Base-by-base conservation (phyloP, 2,329 filamentous ascomycete genomes). In the Curvularia hawaiiensis region DNA sequence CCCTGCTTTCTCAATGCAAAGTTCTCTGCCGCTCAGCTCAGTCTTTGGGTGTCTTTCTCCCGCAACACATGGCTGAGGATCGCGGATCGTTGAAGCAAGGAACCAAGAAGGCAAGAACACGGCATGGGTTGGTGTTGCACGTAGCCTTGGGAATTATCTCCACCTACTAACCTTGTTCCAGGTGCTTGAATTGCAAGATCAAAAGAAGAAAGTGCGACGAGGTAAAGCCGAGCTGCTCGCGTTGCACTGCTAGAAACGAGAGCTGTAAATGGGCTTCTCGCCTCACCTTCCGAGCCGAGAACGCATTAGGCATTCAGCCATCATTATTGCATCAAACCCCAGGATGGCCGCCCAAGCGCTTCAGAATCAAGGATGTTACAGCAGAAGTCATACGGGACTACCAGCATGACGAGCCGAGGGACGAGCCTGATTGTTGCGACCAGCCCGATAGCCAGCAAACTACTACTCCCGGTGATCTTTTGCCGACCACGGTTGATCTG, bases 131-230 rank as follows among this genome's bases (percentile, higher is more conserved):
- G 43, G 46, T 50, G 12, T 14, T 7, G 20, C 2, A 35, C 30
- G 11, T 33, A 55, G 6, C 5, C 24, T 18, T 16, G 12, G 20
- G 14, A 40, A 16, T 16, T 8, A 56, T 8, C 5, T 20, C n/a
- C 2, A 22, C 11, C n/a, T 2, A 26, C 43, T 58, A 3, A 55
- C 28, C 0, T 18, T 1, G 28, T 30, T 14, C 3, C 30, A 55
- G 51, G 9, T 64, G 64, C 43, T 38, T 55, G 9, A 66, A 65
- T 41, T 66, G 65, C 50, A 60, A 63, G 2, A 26, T 43, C 10
- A 66, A 61, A 38, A 47, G 61, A 30, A 55, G 59, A 14, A 67
- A 66, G 41, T 66, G 63, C 30, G 63, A 67, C 24, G 65, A 66
- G 47, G 38, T 31, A 5, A 66, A 67, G 31, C 65, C 65, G 10